Conservation (phyloP, 306 rosid genomes). For the Pterocarpus macrocarpus region DNA sequence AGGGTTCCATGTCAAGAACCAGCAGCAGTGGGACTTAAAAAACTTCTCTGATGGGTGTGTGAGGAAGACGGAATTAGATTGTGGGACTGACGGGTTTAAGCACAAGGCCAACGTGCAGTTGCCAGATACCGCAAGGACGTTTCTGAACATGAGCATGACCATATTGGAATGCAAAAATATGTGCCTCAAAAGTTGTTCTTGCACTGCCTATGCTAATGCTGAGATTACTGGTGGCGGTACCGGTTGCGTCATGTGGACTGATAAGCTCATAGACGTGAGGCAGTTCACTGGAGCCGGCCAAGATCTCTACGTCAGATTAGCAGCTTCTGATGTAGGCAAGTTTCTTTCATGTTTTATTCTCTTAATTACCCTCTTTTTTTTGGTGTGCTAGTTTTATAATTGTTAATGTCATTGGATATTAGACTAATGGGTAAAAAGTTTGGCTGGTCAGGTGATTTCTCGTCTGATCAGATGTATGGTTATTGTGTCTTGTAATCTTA, state of each 20-base stretch:
- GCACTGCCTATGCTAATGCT: constrained; percentile 55
- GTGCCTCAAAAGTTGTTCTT: constrained; percentile 59
- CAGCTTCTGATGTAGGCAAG: constrained; percentile 68
- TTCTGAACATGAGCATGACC: constrained; percentile 39
- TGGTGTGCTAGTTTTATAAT: background rate
- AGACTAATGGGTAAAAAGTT: background rate
- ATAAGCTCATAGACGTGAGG: constrained; percentile 49
- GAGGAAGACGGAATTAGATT: constrained; percentile 18
- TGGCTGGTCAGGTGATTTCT: background rate
- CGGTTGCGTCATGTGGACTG: constrained; percentile 60
- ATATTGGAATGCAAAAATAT: constrained; percentile 39
- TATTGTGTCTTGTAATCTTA: background rate
- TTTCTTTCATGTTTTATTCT: background rate
- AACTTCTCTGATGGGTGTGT: constrained; percentile 53
- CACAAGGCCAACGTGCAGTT: background rate
- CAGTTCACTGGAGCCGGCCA: constrained; percentile 36
- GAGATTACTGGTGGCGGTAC: constrained; percentile 43
- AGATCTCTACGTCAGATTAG: constrained; percentile 55
- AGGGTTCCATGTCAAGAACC: constrained; percentile 57
- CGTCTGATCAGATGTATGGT: background rate
- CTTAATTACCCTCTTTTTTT: background rate
- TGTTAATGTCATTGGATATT: background rate
- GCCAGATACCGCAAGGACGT: constrained; percentile 30
- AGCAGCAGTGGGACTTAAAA: constrained; percentile 59
- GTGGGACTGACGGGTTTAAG: constrained; percentile 36